Evolutionary conservation across 2,329 filamentous ascomycete genomes (phyloP).

Genomic region (Cadophora sp.): DNA sequence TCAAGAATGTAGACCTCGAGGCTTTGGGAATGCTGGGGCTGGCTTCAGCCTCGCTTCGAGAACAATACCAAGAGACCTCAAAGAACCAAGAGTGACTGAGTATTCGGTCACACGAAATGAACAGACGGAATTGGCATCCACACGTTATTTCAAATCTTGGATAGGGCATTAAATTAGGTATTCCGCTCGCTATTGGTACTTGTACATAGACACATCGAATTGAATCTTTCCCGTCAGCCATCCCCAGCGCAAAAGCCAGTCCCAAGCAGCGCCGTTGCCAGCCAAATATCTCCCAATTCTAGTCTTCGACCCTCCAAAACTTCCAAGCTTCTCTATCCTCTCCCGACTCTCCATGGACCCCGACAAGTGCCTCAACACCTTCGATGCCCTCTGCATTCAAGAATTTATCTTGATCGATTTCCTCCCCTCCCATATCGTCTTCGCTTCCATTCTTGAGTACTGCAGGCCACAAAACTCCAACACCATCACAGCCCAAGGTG

Average conservation of each 20-base stretch:
- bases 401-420: conserved; percentile 91
- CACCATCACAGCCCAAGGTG: conserved; percentile 89
- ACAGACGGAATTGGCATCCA: no score
- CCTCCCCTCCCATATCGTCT: conserved; percentile 81
- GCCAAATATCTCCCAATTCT: conserved; percentile 27
- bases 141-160: background rate
- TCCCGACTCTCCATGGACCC: conserved; percentile 72
- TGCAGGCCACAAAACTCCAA: conserved; percentile 93
- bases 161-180: conserved; percentile 18
- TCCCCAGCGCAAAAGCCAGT: conserved; percentile 1
- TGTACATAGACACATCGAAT: conserved; percentile 26
- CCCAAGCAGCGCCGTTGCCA: conserved; percentile 33
- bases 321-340: conserved; percentile 79
- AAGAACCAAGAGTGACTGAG: background rate
- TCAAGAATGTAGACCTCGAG: conserved; percentile 22
- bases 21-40: conserved; percentile 33
- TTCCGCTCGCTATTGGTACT: conserved; percentile 26
- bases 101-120: background rate
- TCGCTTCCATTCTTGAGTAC: conserved; percentile 85
- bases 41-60: conserved; percentile 32
- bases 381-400: conserved; percentile 83
- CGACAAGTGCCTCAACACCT: conserved; percentile 86
- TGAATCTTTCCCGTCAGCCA: conserved; percentile 16
- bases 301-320: conserved; percentile 74
- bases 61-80: conserved; percentile 33